A percentile compares a stretch with the other conserved stretches of the same genome.
Conservation (phyloP, 176 grass and related monocot species). For the Triticum aestivum region IWGSC_CS_RefSeq_v2.1 NC_057811.1:415948699-415949198, state of each 20-base stretch:
- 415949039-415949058: slow-evolving; percentile 98
- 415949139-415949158: slow-evolving; percentile 3
- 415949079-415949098: slow-evolving; percentile 96
- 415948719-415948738: slow-evolving; percentile 80
- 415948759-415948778: slow-evolving; percentile 4
- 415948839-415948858: not conserved
- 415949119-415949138: slow-evolving; percentile 16
- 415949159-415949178: slow-evolving; percentile 60
- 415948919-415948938: slow-evolving; percentile 90
- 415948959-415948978: slow-evolving; percentile 83
- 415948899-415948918: slow-evolving; percentile 23
- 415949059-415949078: slow-evolving; percentile 78
- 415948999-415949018: slow-evolving; percentile 80
- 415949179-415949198: slow-evolving; percentile 60
- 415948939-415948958: slow-evolving; percentile 63
- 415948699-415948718: slow-evolving; percentile 65
- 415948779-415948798: slow-evolving; percentile 10
- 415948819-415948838: not conserved
- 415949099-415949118: slow-evolving; percentile 51
- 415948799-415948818: not conserved
- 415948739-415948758: slow-evolving; percentile 75
- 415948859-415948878: not conserved
- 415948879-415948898: not conserved
- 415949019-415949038: slow-evolving; percentile 93
- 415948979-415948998: slow-evolving; percentile 92